phyloP scores from a whole-genome alignment of 225 moss, liverwort and hornwort genomes.

The Sphagnum tenellum region DNA sequence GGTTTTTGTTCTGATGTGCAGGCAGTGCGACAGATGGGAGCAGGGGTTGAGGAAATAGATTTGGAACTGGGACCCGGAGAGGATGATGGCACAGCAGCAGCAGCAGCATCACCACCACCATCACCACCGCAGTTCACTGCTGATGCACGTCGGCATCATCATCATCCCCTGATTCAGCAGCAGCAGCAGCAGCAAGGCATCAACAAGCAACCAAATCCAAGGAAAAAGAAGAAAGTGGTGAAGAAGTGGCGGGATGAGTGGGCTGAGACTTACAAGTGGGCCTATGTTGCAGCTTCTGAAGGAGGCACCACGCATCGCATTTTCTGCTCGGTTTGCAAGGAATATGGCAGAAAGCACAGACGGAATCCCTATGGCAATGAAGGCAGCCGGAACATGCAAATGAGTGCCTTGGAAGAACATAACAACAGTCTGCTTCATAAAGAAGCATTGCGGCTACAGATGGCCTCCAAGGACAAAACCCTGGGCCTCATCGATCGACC shows the following conservation, averaged over 20 bases:
- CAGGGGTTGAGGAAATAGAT: conserved; percentile 58
- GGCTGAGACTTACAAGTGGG: conserved; percentile 65
- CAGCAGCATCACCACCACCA: no score
- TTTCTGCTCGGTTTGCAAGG: conserved; percentile 61
- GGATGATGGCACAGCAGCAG: conserved; percentile 14
- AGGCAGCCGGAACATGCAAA: conserved; percentile 63
- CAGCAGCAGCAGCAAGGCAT: conserved; percentile 17
- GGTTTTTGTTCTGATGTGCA: not conserved
- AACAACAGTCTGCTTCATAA: conserved; percentile 56
- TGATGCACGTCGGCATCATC: conserved; percentile 3
- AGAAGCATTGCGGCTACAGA: conserved; percentile 51
- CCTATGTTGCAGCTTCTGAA: conserved; percentile 38
- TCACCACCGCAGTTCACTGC: conserved; percentile 25
- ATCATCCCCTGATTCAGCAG: conserved; percentile 18
- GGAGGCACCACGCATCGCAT: conserved; percentile 31
- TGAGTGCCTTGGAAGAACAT: conserved; percentile 58
- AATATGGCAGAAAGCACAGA: conserved; percentile 53
- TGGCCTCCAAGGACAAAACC: conserved; percentile 54
- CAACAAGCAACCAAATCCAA: conserved; percentile 21
- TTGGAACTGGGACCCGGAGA: conserved; percentile 58
- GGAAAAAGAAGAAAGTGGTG: conserved; percentile 62
- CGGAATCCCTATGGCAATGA: conserved; percentile 60
- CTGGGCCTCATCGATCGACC: conserved; percentile 45
- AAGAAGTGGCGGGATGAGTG: conserved; percentile 65
- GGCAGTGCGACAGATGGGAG: conserved; percentile 56